Base-by-base conservation (phyloP, 306 rosid species). In the Malus fusca region DNA sequence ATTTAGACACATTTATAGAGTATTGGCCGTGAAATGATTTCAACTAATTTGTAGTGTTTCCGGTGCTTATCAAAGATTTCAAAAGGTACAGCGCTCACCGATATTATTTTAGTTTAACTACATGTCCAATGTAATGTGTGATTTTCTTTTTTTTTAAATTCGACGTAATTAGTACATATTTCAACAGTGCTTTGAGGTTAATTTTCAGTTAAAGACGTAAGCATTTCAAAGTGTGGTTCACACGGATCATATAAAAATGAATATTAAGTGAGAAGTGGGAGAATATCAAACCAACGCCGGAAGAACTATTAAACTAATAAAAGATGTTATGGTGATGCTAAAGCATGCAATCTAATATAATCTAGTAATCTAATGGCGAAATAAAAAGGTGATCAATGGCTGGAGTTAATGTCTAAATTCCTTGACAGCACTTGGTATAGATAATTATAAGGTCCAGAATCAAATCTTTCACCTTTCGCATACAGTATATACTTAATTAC, bases 401-500 rank as follows among this genome's bases (percentile, higher is more conserved):
- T 88, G 75, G 15, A 37, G 42, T 37, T 7, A 40, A 67, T 30
- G 80, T 84, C 83, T 74, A 69, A 78, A 71, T 37, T 37, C 11
- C 46, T 13, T 15, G 81, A 86, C 53, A 78, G 60, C 71, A 80
- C 60, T 13, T 8, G 10, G 12, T 35, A 11, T 33, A 3, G 0
- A 37, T 33, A 59, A 73, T 37, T 7, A 37, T 74, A 83, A 82
- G 90, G 79, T 85, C 52, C 14, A 1, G 42, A 75, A 63, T 87
- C 85, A 83, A 85, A 35, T 83, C 85, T 35, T 52, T 66, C 84
- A 82, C 72, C 83, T 82, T 58, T 77, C 79, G 65, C 26, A 43
- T 55, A 11, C 22, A 40, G 2, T 37, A 37, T 37, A 31, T 15
- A 22, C 55, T 52, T 66, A 55, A 30, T 66, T 37, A 37, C 9